These are phyloP conservation scores for Saturnispora besseyi DNA, from an alignment of 805 yeast species.

Conservation along the genomic window DNA sequence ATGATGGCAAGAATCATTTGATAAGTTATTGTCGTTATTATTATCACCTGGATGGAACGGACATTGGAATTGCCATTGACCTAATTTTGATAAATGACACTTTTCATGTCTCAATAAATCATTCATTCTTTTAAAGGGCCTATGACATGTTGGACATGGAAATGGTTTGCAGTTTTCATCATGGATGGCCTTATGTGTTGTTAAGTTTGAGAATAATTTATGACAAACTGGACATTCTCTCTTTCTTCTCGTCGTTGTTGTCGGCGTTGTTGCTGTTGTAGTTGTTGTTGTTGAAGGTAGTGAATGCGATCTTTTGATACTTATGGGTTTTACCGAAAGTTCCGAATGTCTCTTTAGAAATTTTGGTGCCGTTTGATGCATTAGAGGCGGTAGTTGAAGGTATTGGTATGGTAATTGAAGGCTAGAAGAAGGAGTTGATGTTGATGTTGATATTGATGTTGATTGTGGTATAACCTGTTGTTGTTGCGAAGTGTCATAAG, in stretches of 20 bases:
- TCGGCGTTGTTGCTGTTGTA: neutral
- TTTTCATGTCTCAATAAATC: slow-evolving; percentile 80
- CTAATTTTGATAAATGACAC: slow-evolving; percentile 74
- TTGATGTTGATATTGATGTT: neutral
- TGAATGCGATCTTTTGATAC: neutral
- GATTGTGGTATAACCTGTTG: slow-evolving; percentile 1
- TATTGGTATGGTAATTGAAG: neutral
- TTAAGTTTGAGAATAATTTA: slow-evolving; percentile 60
- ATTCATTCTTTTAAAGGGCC: slow-evolving; percentile 85
- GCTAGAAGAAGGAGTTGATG: neutral
- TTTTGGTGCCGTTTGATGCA: neutral
- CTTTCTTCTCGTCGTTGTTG: slow-evolving; percentile 20
- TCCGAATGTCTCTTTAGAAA: neutral
- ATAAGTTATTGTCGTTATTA: slow-evolving; percentile 12
- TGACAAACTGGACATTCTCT: slow-evolving; percentile 32
- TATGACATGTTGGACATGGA: slow-evolving; percentile 63
- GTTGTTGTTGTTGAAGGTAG: neutral
- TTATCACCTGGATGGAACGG: slow-evolving; percentile 43
- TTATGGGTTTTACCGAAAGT: neutral
- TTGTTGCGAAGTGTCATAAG: neutral
- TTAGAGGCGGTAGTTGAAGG: slow-evolving; percentile 2
- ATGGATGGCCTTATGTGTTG: slow-evolving; percentile 78
- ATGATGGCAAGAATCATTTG: slow-evolving; percentile 50
- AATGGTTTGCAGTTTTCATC: slow-evolving; percentile 69
- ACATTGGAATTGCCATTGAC: slow-evolving; percentile 62